Evolutionary conservation across 805 yeast species (phyloP).

Genomic region (Novakomyces olei): DNA sequence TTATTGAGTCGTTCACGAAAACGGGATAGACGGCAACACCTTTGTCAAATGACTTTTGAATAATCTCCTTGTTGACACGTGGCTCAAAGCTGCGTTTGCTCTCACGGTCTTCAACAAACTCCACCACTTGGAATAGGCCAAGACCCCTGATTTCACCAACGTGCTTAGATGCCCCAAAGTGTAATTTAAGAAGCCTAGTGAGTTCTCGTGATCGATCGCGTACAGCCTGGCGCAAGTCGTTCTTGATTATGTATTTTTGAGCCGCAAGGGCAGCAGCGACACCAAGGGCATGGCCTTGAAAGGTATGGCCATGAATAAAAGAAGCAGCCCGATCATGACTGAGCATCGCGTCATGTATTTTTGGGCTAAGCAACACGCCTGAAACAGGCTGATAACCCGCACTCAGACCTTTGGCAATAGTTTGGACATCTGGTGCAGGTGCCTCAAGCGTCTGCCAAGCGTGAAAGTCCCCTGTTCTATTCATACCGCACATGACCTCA

Average conservation of each 20-base stretch:
- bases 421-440: conserved; percentile 26
- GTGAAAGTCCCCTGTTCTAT: conserved; percentile 27
- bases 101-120: conserved; percentile 30
- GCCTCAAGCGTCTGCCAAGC: conserved; percentile 28
- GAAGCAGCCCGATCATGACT: conserved; percentile 16
- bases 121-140: conserved; percentile 39
- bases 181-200: too few species aligned
- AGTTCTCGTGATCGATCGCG: conserved; percentile 7
- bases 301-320: conserved; percentile 31
- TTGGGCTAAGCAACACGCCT: conserved; percentile 18
- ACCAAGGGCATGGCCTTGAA: conserved; percentile 27
- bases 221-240: background rate
- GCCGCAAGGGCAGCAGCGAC: conserved; percentile 27
- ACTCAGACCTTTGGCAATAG: conserved; percentile 29
- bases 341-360: background rate
- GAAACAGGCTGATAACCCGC: conserved; percentile 30
- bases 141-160: conserved; percentile 43
- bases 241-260: conserved; percentile 18
- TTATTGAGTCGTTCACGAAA: background rate
- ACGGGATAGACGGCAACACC: conserved; percentile 1
- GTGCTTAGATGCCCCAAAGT: conserved; percentile 17
- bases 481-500: conserved; percentile 38
- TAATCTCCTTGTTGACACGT: background rate
- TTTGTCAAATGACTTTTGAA: background rate
- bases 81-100: conserved; percentile 23